Evolutionary conservation across 2,329 filamentous ascomycete genomes (phyloP).

Genomic region (Monosporascus cannonballus): DNA sequence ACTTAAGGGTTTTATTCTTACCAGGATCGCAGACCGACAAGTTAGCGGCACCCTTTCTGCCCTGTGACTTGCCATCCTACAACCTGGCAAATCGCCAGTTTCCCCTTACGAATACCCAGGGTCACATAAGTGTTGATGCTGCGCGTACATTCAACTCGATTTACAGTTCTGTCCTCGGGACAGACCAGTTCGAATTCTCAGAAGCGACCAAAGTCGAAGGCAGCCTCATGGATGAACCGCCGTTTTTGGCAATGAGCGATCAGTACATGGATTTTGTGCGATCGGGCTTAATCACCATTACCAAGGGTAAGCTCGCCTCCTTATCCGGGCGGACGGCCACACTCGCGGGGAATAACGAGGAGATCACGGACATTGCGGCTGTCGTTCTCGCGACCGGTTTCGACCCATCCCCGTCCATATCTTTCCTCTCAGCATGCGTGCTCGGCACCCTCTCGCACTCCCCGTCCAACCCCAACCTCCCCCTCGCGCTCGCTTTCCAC

Average conservation of each 20-base stretch:
- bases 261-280: conserved; percentile 70
- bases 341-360: conserved; percentile 20
- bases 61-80: conserved; percentile 66
- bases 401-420: conserved; percentile 55
- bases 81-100: conserved; percentile 58
- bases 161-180: conserved; percentile 42
- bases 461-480: conserved; percentile 46
- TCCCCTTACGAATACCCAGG: conserved; percentile 56
- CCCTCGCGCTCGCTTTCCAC: conserved; percentile 62
- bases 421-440: conserved; percentile 55
- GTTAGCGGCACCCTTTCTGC: conserved; percentile 57
- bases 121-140: conserved; percentile 54
- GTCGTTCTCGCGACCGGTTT: conserved; percentile 75
- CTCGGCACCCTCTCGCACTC: conserved; percentile 53
- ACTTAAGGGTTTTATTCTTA: conserved; percentile 30
- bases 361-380: conserved; percentile 53
- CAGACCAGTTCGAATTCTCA: conserved; percentile 47
- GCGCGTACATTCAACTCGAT: conserved; percentile 49
- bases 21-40: conserved; percentile 31
- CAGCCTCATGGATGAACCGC: conserved; percentile 41
- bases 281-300: conserved; percentile 50
- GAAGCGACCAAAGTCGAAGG: conserved; percentile 32
- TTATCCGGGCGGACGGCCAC: conserved; percentile 31
- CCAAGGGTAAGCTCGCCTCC: conserved; percentile 39
- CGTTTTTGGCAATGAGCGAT: conserved; percentile 64